Percentiles rank a stretch among this genome's conserved stretches.
Evolutionary conservation across 202 grass and related monocot species (phyloP).

Genomic region (Panicum virgatum): DNA sequence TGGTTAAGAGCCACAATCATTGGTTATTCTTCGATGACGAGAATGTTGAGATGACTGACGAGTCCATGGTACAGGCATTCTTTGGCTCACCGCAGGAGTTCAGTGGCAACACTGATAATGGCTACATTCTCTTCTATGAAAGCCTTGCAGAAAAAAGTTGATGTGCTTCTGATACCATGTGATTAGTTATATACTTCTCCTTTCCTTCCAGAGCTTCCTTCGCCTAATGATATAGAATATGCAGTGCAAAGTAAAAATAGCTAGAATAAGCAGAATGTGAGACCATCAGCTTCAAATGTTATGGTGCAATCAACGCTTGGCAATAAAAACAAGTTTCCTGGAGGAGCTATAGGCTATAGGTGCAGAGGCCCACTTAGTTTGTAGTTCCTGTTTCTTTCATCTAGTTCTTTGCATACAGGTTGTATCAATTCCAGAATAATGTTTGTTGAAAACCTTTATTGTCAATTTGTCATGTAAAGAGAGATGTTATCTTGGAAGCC

Average conservation of each 20-base stretch:
- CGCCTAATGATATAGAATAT: conserved; percentile 35
- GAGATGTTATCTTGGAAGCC: conserved; percentile 20
- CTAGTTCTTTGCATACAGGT: conserved; percentile 16
- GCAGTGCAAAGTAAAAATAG: conserved; percentile 24
- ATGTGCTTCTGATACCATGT: conserved; percentile 17
- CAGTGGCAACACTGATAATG: conserved; percentile 90
- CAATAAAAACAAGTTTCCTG: conserved; percentile 42
- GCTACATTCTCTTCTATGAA: conserved; percentile 98
- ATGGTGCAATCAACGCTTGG: conserved; percentile 10
- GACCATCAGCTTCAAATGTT: conserved; percentile 36
- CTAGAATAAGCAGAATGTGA: conserved; percentile 48
- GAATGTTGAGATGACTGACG: conserved; percentile 94
- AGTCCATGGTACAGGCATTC: conserved; percentile 83
- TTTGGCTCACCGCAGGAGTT: conserved; percentile 91
- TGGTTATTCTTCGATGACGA: conserved; percentile 96
- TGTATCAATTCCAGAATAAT: conserved; percentile 39
- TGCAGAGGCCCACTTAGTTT: conserved; percentile 14
- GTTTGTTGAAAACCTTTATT: conserved; percentile 6
- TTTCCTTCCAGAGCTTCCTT: conserved; percentile 16
- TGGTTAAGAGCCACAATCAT: conserved; percentile 95
- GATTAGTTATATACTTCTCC: conserved; percentile 34
- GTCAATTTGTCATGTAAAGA: conserved; percentile 44
- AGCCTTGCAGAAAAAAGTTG: conserved; percentile 62
- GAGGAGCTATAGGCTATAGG: conserved; percentile 19
- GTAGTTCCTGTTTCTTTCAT: conserved; percentile 21